Evolutionary conservation across 805 yeast species (phyloP).

Genomic region (Kluyveromyces nonfermentans): DNA sequence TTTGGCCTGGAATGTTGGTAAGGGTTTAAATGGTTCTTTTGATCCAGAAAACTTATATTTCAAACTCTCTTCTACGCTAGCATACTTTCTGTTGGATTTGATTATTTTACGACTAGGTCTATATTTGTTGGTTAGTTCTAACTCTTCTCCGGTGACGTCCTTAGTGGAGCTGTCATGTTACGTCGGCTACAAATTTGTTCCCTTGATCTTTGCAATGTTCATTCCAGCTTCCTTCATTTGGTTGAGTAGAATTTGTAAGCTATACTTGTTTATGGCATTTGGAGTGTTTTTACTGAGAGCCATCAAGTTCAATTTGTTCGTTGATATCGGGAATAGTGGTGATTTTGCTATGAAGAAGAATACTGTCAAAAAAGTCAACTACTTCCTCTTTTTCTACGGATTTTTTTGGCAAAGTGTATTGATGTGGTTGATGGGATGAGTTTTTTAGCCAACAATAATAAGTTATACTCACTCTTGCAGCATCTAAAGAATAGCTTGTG

Average conservation of each 20-base stretch:
- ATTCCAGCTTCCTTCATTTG: conserved; percentile 38
- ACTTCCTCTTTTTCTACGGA: conserved; percentile 77
- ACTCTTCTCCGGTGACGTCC: conserved; percentile 31
- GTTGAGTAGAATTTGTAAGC: conserved; percentile 36
- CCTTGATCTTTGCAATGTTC: conserved; percentile 50
- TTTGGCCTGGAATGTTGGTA: conserved; percentile 69
- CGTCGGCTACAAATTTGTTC: conserved; percentile 90
- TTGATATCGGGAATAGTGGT: conserved; percentile 41
- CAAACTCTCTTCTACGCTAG: conserved; percentile 77
- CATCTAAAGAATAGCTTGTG: not conserved
- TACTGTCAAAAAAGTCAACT: conserved; percentile 72
- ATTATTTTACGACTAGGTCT: conserved; percentile 70
- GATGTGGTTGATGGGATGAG: conserved; percentile 56
- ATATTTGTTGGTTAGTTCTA: conserved; percentile 45
- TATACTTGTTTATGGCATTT: conserved; percentile 45
- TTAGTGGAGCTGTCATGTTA: conserved; percentile 80
- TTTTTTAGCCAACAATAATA: not conserved
- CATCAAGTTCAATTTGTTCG: conserved; percentile 33
- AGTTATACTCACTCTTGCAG: not conserved
- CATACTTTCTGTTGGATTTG: conserved; percentile 71
- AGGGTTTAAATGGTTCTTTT: conserved; percentile 81
- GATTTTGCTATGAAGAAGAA: conserved; percentile 42
- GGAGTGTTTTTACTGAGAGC: conserved; percentile 59
- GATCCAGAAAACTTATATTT: conserved; percentile 89
- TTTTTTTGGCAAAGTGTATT: conserved; percentile 69